phyloP scores from a whole-genome alignment of 2,329 filamentous ascomycete species.

The Ophiosphaerella korrae region DNA sequence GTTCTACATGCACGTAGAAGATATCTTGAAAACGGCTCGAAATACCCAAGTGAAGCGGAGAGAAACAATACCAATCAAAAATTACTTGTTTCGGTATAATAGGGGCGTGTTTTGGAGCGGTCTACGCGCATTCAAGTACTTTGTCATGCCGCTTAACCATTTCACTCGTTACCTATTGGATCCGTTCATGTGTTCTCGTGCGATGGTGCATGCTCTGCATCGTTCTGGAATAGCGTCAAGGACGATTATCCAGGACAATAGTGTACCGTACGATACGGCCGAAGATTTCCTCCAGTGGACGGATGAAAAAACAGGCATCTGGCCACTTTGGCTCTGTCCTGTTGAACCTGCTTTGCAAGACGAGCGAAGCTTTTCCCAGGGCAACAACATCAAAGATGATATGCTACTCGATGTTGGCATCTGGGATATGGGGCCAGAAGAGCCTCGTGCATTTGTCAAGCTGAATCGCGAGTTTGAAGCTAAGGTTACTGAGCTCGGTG shows the following conservation, averaged over 20 bases:
- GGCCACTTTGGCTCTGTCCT: conserved; percentile 66
- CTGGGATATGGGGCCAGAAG: conserved; percentile 75
- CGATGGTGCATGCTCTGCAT: conserved; percentile 68
- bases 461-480: conserved; percentile 75
- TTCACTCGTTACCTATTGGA: conserved; percentile 65
- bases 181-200: conserved; percentile 64
- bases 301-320: conserved; percentile 55
- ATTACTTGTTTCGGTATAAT: conserved; percentile 67
- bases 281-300: conserved; percentile 61
- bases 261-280: conserved; percentile 59
- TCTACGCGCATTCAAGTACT: conserved; percentile 65
- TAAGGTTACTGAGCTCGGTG: conserved; percentile 71
- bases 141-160: conserved; percentile 64
- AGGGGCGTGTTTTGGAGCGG: conserved; percentile 70
- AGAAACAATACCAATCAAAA: conserved; percentile 54
- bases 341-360: conserved; percentile 36
- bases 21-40: conserved; percentile 21
- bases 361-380: conserved; percentile 38
- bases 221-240: conserved; percentile 60
- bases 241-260: conserved; percentile 68
- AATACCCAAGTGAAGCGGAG: conserved; percentile 18
- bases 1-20: conserved; percentile 72
- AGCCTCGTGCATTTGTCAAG: conserved; percentile 63
- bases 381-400: conserved; percentile 33
- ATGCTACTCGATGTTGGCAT: conserved; percentile 60